Evolutionary conservation across 768 basidiomycete species (phyloP), one percentile per base, ranked within the genome.

Genomic region (Leucosporidium yakuticum): DNA sequence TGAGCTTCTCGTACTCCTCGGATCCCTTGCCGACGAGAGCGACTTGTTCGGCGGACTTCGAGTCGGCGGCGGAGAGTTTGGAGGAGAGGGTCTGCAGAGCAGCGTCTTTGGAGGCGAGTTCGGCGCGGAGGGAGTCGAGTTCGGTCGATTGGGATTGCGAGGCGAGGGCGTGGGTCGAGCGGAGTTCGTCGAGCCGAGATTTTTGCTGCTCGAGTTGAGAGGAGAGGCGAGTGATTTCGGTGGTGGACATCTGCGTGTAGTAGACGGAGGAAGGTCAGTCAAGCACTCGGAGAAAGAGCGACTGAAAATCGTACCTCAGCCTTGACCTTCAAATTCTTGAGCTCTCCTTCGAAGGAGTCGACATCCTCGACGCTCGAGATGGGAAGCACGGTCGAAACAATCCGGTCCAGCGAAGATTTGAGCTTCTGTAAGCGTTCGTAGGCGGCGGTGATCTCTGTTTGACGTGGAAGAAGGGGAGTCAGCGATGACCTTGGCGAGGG

Each of bases 161-260:
- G 79, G 95, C 92, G 14, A 90, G 81, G 20, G 82, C 83, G 76
- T 95, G 93, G 11, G 85, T 90, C 70, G 92, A 89, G 47, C 86
- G 86, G 0, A 97, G 80, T 76, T 96, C 92, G 71, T 89, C 88
- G 17, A 91, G 82, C 12, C 88, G 88, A 61, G 85, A 86, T 64
- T 90, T 90, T 80, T 95, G 91, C 20, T 86, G 92, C 95, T 61
- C 48, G 36, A 94, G 83, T 74, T 88, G 88, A 62, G 82, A 84
- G 63, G 83, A 86, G 36, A 96, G 79, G 53, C 87, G 84, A 71
- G 85, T 86, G 71, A 92, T 84, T 74, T 96, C 92, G n/a, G 86
- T 86, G 73, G 23, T 67, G 21, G 54, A 63, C 64, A 66, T 32
- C 49, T 69, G 68, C 19, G 6, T 6, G 5, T 12, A 15, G 39